These are phyloP conservation scores for Collybiopsis confluens DNA, from an alignment of 768 basidiomycete species.

Conservation along the genomic window DNA sequence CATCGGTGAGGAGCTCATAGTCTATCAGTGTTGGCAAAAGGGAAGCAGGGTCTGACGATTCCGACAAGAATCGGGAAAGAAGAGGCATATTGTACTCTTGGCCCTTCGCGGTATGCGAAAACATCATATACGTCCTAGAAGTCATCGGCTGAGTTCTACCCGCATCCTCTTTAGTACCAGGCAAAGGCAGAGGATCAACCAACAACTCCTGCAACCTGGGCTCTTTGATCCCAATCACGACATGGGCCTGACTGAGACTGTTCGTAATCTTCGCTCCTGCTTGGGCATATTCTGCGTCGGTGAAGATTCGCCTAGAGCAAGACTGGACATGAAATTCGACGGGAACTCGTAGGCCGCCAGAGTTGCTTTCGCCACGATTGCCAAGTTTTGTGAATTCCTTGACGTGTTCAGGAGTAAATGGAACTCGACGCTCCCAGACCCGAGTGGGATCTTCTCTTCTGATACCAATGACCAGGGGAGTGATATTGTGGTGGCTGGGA, in stretches of 20 bases:
- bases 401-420: constrained; percentile 76
- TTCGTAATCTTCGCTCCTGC: constrained; percentile 71
- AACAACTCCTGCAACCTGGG: constrained; percentile 63
- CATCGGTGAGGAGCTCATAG: constrained; percentile 74
- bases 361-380: too few species aligned
- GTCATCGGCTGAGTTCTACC: not conserved
- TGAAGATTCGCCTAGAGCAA: constrained; percentile 56
- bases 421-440: constrained; percentile 85
- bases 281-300: constrained; percentile 56
- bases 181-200: constrained; percentile 32
- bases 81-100: constrained; percentile 84
- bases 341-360: not conserved
- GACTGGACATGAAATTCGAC: not conserved
- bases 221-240: constrained; percentile 89
- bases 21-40: constrained; percentile 62
- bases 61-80: constrained; percentile 55
- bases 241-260: constrained; percentile 59
- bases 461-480: constrained; percentile 37
- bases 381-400: constrained; percentile 33
- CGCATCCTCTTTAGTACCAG: not conserved
- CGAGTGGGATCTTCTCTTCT: constrained; percentile 75
- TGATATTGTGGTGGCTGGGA: not conserved
- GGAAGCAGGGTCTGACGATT: constrained; percentile 6
- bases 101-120: constrained; percentile 88
- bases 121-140: constrained; percentile 81